Conservation (phyloP, 225 moss, liverwort and hornwort genomes). For the Ulota crispa region DNA sequence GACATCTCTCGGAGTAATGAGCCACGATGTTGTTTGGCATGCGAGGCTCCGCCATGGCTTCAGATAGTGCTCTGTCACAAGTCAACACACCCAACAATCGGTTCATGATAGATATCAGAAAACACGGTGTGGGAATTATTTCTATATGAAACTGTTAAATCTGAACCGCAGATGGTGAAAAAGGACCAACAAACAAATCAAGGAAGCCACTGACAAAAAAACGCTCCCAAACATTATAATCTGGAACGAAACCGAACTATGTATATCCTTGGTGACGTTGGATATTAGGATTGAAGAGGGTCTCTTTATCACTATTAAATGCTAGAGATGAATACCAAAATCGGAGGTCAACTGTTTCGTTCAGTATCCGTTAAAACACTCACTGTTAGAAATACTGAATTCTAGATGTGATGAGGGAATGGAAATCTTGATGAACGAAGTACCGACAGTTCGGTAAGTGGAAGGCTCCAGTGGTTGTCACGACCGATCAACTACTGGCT, state of each 20-base stretch:
- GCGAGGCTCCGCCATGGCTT: constrained; percentile 19
- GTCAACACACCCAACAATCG: background rate
- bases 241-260: background rate
- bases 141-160: background rate
- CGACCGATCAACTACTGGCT: background rate
- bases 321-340: background rate
- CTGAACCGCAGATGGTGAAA: background rate
- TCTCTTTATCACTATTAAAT: background rate
- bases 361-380: background rate
- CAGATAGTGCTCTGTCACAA: background rate
- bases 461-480: background rate
- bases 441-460: background rate
- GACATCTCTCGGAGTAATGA: constrained; percentile 33
- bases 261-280: background rate
- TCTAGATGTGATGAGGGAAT: background rate
- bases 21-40: background rate
- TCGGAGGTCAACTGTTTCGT: background rate
- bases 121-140: background rate
- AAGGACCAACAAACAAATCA: background rate
- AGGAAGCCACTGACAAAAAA: background rate
- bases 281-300: background rate
- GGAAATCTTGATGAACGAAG: background rate
- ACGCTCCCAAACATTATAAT: background rate
- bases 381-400: background rate
- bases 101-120: background rate